Evolutionary conservation across 2,329 filamentous ascomycete genomes (phyloP).

Genomic region (Sordariomycetes sp.): DNA sequence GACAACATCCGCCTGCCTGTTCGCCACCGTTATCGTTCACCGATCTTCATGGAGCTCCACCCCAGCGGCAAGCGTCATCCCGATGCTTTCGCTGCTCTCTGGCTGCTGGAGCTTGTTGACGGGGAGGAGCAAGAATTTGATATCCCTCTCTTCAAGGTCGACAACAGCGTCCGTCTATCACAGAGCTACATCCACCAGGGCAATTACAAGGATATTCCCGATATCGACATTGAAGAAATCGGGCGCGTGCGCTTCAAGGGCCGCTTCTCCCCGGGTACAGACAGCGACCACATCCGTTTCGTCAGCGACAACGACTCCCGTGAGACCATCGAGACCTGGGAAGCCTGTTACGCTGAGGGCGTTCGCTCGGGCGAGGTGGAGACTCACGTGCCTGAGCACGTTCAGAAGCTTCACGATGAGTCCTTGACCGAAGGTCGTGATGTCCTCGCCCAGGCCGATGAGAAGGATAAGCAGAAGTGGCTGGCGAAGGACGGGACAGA

Average conservation of each 20-base stretch:
- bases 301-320: conserved; percentile 80
- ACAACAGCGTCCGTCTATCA: conserved; percentile 64
- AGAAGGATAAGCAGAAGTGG: conserved; percentile 70
- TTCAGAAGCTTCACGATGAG: conserved; percentile 71
- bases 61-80: conserved; percentile 57
- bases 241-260: conserved; percentile 74
- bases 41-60: conserved; percentile 82
- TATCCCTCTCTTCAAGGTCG: conserved; percentile 83
- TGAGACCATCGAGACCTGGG: conserved; percentile 92
- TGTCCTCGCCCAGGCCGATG: conserved; percentile 62
- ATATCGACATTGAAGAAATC: conserved; percentile 68
- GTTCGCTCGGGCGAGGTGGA: conserved; percentile 64
- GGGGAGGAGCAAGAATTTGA: conserved; percentile 70
- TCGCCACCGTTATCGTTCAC: conserved; percentile 81
- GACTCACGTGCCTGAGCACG: conserved; percentile 61
- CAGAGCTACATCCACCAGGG: conserved; percentile 88
- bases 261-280: conserved; percentile 82
- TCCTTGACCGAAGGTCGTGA: conserved; percentile 74
- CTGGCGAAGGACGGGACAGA: conserved; percentile 71
- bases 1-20: conserved; percentile 65
- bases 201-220: conserved; percentile 61
- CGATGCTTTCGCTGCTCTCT: conserved; percentile 71
- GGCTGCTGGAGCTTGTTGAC: conserved; percentile 79
- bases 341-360: conserved; percentile 82
- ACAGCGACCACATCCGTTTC: conserved; percentile 75